A percentile compares a stretch with the other conserved stretches of the same genome.
phyloP scores from a whole-genome alignment of 1,284 basidiomycete genomes.

The Ustilago loliicola region DNA sequence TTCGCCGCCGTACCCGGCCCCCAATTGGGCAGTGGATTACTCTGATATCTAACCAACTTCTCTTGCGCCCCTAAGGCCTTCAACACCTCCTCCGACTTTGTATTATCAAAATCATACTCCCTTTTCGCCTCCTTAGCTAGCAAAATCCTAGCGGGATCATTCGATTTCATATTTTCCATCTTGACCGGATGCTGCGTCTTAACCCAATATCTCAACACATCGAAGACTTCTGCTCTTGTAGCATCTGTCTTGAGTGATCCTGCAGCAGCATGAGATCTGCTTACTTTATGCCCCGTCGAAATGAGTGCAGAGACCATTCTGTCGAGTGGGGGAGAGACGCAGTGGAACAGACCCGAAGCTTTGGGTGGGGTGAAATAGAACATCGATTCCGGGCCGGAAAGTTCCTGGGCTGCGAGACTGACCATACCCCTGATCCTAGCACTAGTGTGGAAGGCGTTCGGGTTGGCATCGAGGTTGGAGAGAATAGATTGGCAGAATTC shows the following conservation, averaged over 20 bases:
- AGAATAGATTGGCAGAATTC: conserved; percentile 82
- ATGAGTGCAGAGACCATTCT: conserved; percentile 82
- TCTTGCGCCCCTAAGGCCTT: conserved; percentile 32
- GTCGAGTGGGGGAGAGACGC: conserved; percentile 67
- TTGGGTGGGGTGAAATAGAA: conserved; percentile 94
- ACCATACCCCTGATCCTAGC: conserved; percentile 95
- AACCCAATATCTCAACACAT: conserved; percentile 86
- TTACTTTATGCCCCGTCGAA: conserved; percentile 85
- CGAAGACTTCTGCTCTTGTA: conserved; percentile 80
- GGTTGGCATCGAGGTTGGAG: conserved; percentile 77
- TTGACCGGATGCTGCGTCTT: conserved; percentile 79
- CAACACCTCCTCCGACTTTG: conserved; percentile 38
- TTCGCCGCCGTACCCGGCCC: conserved; percentile 76
- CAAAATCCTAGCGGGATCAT: conserved; percentile 78
- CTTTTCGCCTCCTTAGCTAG: conserved; percentile 74
- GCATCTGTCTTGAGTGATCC: conserved; percentile 94
- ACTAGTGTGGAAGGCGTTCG: conserved; percentile 79
- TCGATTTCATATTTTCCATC: conserved; percentile 75
- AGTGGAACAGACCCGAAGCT: conserved; percentile 85
- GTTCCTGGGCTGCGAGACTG: conserved; percentile 85
- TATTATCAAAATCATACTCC: conserved; percentile 50
- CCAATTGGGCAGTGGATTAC: conserved; percentile 91
- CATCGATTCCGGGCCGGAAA: conserved; percentile 74
- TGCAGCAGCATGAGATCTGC: conserved; percentile 87
- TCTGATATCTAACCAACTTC: conserved; percentile 80